Conservation (phyloP, 768 basidiomycete species). For the Calvatia gigantea region DNA sequence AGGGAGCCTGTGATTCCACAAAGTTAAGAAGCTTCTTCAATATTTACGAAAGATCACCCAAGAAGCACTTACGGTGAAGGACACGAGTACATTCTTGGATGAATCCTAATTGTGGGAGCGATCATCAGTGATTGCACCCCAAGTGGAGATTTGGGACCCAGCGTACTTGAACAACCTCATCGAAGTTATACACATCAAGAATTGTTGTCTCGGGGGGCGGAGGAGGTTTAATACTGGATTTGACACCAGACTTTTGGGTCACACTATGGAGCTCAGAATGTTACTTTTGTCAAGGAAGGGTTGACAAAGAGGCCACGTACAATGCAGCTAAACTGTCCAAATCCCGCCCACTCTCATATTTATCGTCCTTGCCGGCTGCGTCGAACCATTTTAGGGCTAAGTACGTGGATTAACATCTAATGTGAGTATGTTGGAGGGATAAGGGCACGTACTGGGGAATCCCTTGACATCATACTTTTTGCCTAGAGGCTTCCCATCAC, state of each 20-base stretch:
- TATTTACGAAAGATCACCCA: constrained; percentile 6
- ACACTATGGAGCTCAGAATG: constrained; percentile 44
- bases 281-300: not conserved
- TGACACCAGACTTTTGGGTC: constrained; percentile 69
- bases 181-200: constrained; percentile 71
- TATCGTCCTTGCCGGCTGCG: constrained; percentile 57
- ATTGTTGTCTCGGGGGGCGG: constrained; percentile 67
- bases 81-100: constrained; percentile 79
- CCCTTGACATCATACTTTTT: constrained; percentile 77
- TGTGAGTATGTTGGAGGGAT: not conserved
- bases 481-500: constrained; percentile 74
- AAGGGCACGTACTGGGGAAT: constrained; percentile 70
- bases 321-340: constrained; percentile 72
- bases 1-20: constrained; percentile 46
- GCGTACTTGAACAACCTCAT: constrained; percentile 65
- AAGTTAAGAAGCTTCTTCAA: constrained; percentile 1
- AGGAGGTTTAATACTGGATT: constrained; percentile 85
- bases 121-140: not conserved
- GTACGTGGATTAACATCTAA: constrained; percentile 13
- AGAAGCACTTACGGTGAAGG: constrained; percentile 61
- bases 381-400: constrained; percentile 92
- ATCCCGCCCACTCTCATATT: constrained; percentile 78
- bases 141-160: not conserved
- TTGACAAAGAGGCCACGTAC: constrained; percentile 40
- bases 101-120: constrained; percentile 56